Evolutionary conservation across 2,329 filamentous ascomycete genomes (phyloP).

Genomic region (Diaporthe aspalathi): DNA sequence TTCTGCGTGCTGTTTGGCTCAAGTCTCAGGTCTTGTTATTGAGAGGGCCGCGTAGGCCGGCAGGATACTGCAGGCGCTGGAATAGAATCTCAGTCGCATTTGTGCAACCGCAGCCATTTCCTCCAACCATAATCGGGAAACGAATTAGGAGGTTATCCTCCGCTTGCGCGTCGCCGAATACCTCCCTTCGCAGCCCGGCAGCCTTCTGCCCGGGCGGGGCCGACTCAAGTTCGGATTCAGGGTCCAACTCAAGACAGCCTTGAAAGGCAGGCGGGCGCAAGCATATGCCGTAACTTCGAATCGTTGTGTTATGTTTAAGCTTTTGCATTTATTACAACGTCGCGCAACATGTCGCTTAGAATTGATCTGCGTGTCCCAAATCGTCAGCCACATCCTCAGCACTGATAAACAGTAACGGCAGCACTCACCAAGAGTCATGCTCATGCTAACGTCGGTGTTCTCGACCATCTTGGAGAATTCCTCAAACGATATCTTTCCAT

Average conservation of each 20-base stretch:
- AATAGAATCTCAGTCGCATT: not conserved
- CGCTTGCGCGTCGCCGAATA: not conserved
- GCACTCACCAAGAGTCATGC: constrained; percentile 76
- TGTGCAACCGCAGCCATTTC: constrained; percentile 6
- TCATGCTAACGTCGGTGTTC: constrained; percentile 84
- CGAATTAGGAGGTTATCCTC: not conserved
- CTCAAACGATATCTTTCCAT: constrained; percentile 99
- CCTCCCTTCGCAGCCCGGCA: not conserved
- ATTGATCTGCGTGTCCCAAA: constrained; percentile 10
- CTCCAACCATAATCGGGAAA: constrained; percentile 3
- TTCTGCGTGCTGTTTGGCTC: not conserved
- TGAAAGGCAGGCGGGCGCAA: not conserved
- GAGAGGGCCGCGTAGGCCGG: constrained; percentile 1
- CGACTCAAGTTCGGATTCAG: not conserved
- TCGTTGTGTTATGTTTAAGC: not conserved
- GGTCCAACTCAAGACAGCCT: not conserved
- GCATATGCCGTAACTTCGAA: not conserved
- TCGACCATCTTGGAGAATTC: constrained; percentile 99
- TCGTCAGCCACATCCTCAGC: not conserved
- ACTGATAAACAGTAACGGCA: not conserved
- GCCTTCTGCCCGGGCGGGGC: not conserved
- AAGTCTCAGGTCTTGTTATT: constrained; percentile 5
- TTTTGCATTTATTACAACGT: constrained; percentile 7
- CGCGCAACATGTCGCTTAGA: constrained; percentile 14
- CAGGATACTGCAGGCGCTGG: constrained; percentile 12